Evolutionary conservation across 306 rosid genomes (phyloP), one percentile per base, ranked within the genome.

Genomic region (Cajanus cajan): DNA sequence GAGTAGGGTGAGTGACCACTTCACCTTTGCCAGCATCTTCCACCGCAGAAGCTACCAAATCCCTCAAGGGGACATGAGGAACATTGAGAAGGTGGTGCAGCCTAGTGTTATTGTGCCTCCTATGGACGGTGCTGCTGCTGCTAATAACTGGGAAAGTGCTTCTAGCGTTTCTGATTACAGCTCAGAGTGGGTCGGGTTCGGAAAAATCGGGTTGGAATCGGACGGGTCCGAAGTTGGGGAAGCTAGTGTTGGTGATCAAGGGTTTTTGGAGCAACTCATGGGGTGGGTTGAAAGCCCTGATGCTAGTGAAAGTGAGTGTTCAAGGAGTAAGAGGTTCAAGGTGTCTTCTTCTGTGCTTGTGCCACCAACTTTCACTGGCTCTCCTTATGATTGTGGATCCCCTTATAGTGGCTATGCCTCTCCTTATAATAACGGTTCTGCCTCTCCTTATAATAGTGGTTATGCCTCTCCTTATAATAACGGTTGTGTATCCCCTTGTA

Each of bases 321-420:
- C 89, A 10, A 88, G 89, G 77, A 88, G 94, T 75, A 92, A 94
- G 85, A 88, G 98, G 91, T 87, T 92, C 54, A 94, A 89, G 86
- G 98, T 94, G 33, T 89, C 94, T 82, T 94, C 98, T 75, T 90
- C 98, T 34, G 92, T 94, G n/a, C 82, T 90, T 64, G 98, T 94
- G 25, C 98, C 98, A 36, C 89, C 98, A 52, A 90, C 94, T 77
- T 92, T 94, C 69, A 84, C 82, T 12, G 31, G 22, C 2, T 76
- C 83, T 59, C 50, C 84, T 37, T 59, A 69, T 78, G 59, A 65
- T 28, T 80, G 71, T 77, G 79, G 76, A 0, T 83, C 89, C 9
- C 85, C 89, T 19, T 83, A 68, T 68, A 59, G 78, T 45, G 83
- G 79, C 15, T 73, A 59, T 83, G 87, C 65, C 16, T 90, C 85